Evolutionary conservation across 139 green algal genomes (phyloP), one percentile per base, ranked within the genome.

Genomic region (Yamagishiella unicocca): DNA sequence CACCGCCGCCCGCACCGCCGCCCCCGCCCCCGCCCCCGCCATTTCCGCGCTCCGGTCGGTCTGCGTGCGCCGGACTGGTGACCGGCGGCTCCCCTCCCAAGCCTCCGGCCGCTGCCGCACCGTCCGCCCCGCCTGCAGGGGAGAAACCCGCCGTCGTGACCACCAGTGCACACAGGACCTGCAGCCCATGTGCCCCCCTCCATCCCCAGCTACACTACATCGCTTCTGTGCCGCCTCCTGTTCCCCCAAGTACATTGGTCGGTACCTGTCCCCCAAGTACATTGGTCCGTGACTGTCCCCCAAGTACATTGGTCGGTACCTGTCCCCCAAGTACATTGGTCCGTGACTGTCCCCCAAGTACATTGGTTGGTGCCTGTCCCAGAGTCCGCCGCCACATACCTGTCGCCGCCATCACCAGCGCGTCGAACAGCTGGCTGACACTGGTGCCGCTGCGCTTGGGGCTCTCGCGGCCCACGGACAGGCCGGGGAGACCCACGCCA

Each of bases 351-450:
- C n/a, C n/a, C n/a, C n/a, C n/a, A n/a, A n/a, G n/a, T n/a, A n/a
- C n/a, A n/a, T n/a, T n/a, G n/a, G n/a, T n/a, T n/a, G n/a, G n/a
- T n/a, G n/a, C n/a, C n/a, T n/a, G n/a, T n/a, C n/a, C n/a, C n/a
- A n/a, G n/a, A n/a, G n/a, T n/a, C n/a, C n/a, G n/a, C n/a, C 67
- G 62, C 53, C 85, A 54, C 66, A 22, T 81, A 89, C 94, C 95
- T 38, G 94, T 96, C 1, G 96, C 95, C 29, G 95, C 96, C 89
- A 96, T 92, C 6, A 98, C 93, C n/a, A 98, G 91, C 4, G 95
- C 94, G 68, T 97, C 95, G 88, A 98, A 98, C 37, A 96, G 89
- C 81, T 96, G 90, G 42, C 87, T 93, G 64, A 89, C 93, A 27
- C 83, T 82, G 67, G 68, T 90, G 75, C 80, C 89, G 82, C 84